A percentile compares a stretch with the other conserved stretches of the same genome.
Conservation (phyloP, 177 flowering plant genomes). For the Tripterygium wilfordii region DNA sequence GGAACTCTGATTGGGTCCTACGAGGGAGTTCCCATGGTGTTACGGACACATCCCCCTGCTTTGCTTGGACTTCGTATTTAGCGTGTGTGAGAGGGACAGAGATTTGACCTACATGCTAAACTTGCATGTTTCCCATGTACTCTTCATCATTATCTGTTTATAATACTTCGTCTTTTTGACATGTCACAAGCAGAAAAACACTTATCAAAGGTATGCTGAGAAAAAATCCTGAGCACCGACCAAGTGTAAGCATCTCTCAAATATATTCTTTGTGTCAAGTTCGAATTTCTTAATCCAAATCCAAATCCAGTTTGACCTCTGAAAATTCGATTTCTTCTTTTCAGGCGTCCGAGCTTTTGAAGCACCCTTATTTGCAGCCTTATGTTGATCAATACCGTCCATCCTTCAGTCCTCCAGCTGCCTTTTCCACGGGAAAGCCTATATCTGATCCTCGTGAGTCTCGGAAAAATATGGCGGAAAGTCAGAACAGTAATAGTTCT, state of each 20-base stretch:
- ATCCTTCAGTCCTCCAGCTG: slow-evolving; percentile 26
- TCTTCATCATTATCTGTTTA: slow-evolving; percentile 2
- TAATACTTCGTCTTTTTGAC: too few relatives aligned
- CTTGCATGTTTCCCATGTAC: too few relatives aligned
- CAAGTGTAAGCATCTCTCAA: slow-evolving; percentile 53
- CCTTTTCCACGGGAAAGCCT: slow-evolving; percentile 54
- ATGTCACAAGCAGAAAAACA: slow-evolving; percentile 76
- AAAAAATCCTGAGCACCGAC: slow-evolving; percentile 96
- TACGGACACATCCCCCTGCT: too few relatives aligned
- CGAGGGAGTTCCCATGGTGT: too few relatives aligned
- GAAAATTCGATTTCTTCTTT: slow-evolving; percentile 8
- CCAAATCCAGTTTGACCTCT: too few relatives aligned
- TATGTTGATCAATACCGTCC: slow-evolving; percentile 70
- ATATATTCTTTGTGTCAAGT: too few relatives aligned
- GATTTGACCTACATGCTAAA: too few relatives aligned
- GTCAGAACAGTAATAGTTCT: slow-evolving; percentile 80
- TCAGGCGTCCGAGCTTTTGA: slow-evolving; percentile 88
- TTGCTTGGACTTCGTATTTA: too few relatives aligned
- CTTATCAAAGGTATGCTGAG: slow-evolving; percentile 94
- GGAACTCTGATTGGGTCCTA: too few relatives aligned
- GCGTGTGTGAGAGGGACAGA: too few relatives aligned
- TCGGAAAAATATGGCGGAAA: slow-evolving; percentile 62
- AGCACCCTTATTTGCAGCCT: slow-evolving; percentile 90
- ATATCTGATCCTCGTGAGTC: slow-evolving; percentile 23
- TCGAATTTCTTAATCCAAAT: too few relatives aligned